Evolutionary conservation across 495 filamentous ascomycete genomes (phyloP).

Genomic region (Aspergillus wentii): DNA sequence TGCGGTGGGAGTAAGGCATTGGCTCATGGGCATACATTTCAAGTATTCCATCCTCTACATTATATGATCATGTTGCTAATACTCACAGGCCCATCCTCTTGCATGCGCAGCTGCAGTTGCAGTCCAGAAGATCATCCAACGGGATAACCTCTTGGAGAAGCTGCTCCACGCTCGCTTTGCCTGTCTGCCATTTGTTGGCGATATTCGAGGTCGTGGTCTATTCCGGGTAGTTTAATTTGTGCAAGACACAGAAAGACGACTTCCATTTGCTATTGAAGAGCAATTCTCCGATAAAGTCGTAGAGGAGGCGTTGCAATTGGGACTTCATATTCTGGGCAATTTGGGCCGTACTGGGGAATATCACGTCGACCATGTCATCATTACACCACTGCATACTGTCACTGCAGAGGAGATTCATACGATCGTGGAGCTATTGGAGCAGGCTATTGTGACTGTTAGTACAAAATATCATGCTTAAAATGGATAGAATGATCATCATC

Average conservation of each 20-base stretch:
- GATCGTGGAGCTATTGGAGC: slow-evolving; percentile 35
- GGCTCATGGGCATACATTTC: slow-evolving; percentile 52
- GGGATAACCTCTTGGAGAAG: slow-evolving; percentile 47
- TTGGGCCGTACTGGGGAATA: slow-evolving; percentile 41
- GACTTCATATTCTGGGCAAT: slow-evolving; percentile 13
- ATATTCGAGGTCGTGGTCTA: slow-evolving; percentile 59
- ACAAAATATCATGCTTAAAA: no score
- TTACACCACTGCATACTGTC: slow-evolving; percentile 62
- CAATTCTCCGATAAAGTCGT: slow-evolving; percentile 11
- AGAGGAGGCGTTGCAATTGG: slow-evolving; percentile 3
- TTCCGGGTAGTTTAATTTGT: slow-evolving; percentile 63
- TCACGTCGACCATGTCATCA: slow-evolving; percentile 59
- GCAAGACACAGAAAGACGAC: slow-evolving; percentile 31
- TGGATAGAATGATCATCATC: no score
- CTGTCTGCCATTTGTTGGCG: slow-evolving; percentile 52
- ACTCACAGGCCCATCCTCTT: slow-evolving; percentile 55
- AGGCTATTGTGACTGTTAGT: slow-evolving; percentile 11
- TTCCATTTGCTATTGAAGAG: background rate
- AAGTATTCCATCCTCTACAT: slow-evolving; percentile 1
- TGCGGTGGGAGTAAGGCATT: slow-evolving; percentile 34
- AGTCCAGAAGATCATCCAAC: slow-evolving; percentile 53
- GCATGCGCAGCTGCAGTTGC: slow-evolving; percentile 56
- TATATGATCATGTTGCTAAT: slow-evolving; percentile 1
- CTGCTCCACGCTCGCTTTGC: slow-evolving; percentile 39
- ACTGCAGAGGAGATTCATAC: slow-evolving; percentile 43